Evolutionary conservation across 108 stramenopile genomes (phyloP), one percentile per base, ranked within the genome.

Genomic region (Fistulifera solaris): DNA sequence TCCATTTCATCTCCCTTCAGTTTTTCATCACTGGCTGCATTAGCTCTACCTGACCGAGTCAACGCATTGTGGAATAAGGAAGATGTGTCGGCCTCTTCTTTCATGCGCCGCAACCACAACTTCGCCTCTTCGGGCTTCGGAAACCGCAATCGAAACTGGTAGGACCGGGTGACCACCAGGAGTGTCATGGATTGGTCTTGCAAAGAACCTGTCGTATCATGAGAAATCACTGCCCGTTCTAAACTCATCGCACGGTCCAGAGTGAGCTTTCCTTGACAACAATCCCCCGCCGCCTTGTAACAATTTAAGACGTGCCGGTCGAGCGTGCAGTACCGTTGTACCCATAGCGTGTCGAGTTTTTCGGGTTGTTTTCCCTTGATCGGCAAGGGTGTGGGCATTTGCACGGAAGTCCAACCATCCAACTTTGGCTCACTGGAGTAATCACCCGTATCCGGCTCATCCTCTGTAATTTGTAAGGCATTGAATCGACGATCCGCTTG

Each of bases 281-380:
- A 21, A 42, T 18, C 41, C 8, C 63, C 63, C 4, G 61, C 59
- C 19, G 61, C 18, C 43, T 80, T 80, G 80, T 93, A 94, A 64
- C 96, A 97, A 59, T 94, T 92, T 18, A 98, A 72, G 73, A 98
- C 94, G 10, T 87, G 78, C 44, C 95, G 87, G 62, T 91, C 84
- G 16, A 98, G 75, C 38, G 81, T 85, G 73, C 96, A 96, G 70
- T 91, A 94, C 10, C 94, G 85, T 6, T 45, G 21, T 6, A 19
- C 44, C 44, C 19, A 45, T 11, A 8, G 16, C 4, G 60, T 28
- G 56, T 54, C 52, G 54, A 52, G 45, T 59, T 71, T n/a, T 21
- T 11, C 44, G 12, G 14, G 12, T 14, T 19, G 3, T 21, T 19
- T 45, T 6, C 44, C 44, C 44, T 45, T 45, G 44, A 45, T 11